phyloP scores from a whole-genome alignment of 768 basidiomycete species.

The Auricularia auricula-judae region DNA sequence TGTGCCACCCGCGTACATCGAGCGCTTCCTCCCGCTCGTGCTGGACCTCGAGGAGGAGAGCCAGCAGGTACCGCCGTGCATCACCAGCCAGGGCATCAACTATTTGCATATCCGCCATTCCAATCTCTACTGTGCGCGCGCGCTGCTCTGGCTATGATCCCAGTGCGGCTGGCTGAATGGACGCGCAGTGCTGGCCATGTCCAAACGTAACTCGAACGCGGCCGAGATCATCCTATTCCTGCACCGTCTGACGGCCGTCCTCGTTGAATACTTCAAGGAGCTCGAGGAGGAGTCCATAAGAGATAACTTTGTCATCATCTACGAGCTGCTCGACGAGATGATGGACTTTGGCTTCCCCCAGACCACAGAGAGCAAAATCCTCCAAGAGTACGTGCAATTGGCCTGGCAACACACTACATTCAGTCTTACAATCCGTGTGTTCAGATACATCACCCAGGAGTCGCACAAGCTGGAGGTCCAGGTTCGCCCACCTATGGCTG shows the following conservation, averaged over 20 bases:
- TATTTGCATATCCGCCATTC: constrained; percentile 99
- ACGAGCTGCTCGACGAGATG: constrained; percentile 98
- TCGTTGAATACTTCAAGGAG: constrained; percentile 99
- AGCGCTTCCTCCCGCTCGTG: constrained; percentile 85
- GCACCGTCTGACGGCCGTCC: constrained; percentile 82
- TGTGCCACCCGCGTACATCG: constrained; percentile 79
- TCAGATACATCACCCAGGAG: constrained; percentile 94
- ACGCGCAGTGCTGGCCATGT: constrained; percentile 76
- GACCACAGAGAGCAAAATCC: constrained; percentile 97
- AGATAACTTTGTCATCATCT: constrained; percentile 99
- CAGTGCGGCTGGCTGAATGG: background rate
- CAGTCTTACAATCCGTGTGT: background rate
- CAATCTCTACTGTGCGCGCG: constrained; percentile 78
- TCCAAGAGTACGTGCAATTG: constrained; percentile 66
- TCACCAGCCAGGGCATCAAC: constrained; percentile 90
- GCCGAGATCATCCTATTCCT: constrained; percentile 95
- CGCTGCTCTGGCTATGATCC: background rate
- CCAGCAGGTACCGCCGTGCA: constrained; percentile 91
- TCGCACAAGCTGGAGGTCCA: constrained; percentile 94
- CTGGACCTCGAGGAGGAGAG: constrained; percentile 97
- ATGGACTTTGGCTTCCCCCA: constrained; percentile 99
- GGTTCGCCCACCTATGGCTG: constrained; percentile 87
- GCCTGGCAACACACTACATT: background rate
- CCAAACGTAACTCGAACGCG: constrained; percentile 91
- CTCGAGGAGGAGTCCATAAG: constrained; percentile 98